Evolutionary conservation across 805 yeast species (phyloP).

Genomic region (Candida coquimbonensis): DNA sequence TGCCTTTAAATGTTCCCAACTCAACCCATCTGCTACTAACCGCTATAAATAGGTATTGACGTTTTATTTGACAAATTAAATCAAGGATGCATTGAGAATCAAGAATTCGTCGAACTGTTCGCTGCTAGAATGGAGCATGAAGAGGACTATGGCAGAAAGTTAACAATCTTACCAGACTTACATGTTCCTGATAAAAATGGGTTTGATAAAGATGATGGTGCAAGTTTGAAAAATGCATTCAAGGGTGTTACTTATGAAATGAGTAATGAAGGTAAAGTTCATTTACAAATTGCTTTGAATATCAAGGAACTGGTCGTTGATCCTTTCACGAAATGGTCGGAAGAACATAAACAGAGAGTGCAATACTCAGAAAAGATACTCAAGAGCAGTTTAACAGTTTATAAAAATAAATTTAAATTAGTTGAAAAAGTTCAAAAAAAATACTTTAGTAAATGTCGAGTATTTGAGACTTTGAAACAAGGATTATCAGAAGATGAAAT

Average conservation of each 20-base stretch:
- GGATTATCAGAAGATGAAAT: conserved; percentile 40
- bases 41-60: conserved; percentile 32
- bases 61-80: conserved; percentile 45
- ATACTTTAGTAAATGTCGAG: conserved; percentile 72
- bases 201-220: conserved; percentile 52
- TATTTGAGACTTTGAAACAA: conserved; percentile 57
- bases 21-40: neutral
- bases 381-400: conserved; percentile 42
- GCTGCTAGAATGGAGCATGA: conserved; percentile 70
- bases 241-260: conserved; percentile 50
- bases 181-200: conserved; percentile 34
- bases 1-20: neutral
- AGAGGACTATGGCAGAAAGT: conserved; percentile 50
- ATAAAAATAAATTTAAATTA: conserved; percentile 37
- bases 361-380: conserved; percentile 52
- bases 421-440: conserved; percentile 55
- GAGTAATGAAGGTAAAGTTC: conserved; percentile 50
- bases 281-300: conserved; percentile 53
- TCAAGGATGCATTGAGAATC: conserved; percentile 65
- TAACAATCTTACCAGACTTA: conserved; percentile 33
- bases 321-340: conserved; percentile 73
- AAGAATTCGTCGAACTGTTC: conserved; percentile 58
- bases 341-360: conserved; percentile 62
- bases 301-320: conserved; percentile 53
- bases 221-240: conserved; percentile 57